Evolutionary conservation across 2,329 filamentous ascomycete species (phyloP), one percentile per base, ranked within the genome.

Genomic region (Fusarium nodosum): DNA sequence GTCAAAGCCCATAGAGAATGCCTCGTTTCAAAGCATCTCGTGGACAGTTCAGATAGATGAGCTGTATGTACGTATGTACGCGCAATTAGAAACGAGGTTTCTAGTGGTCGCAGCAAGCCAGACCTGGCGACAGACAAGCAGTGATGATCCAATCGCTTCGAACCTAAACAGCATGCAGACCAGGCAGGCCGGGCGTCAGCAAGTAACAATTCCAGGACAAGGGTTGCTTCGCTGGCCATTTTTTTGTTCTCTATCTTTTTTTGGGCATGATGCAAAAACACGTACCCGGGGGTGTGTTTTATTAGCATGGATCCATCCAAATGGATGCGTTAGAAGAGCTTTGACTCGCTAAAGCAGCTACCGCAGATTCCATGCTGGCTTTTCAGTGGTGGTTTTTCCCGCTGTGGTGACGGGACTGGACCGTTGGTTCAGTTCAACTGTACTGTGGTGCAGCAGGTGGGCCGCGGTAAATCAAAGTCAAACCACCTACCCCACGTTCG

Each of bases 81-180:
- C 51, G 67, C 59, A 70, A 70, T 56, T 26, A 55, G 60, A 60
- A 46, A 46, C 54, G 38, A 46, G 47, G 24, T 30, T 63, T 56
- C 56, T 70, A 71, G 59, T 71, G 67, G 67, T 71, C 67, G 67
- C 67, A 68, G 59, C 67, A 71, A 68, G 48, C 67, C 31, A 68
- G 48, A 53, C 53, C 56, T 46, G 55, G 47, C 48, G 55, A 61
- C 45, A 44, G 47, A 51, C 31, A 51, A 51, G 41, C 24, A 18
- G 36, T 34, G 33, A 60, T 31, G 51, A 46, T 48, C 68, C 68
- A 71, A 71, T 71, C 45, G 61, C 56, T 59, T 44, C 5, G 22
- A 24, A 31, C 57, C 28, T 12, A 71, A 60, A 57, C 56, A 47
- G 18, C 36, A 38, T 38, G 36, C 36, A 38, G 10, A 18, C 18